Evolutionary conservation across 768 basidiomycete genomes (phyloP).

Genomic region (Amanita molliuscula): DNA sequence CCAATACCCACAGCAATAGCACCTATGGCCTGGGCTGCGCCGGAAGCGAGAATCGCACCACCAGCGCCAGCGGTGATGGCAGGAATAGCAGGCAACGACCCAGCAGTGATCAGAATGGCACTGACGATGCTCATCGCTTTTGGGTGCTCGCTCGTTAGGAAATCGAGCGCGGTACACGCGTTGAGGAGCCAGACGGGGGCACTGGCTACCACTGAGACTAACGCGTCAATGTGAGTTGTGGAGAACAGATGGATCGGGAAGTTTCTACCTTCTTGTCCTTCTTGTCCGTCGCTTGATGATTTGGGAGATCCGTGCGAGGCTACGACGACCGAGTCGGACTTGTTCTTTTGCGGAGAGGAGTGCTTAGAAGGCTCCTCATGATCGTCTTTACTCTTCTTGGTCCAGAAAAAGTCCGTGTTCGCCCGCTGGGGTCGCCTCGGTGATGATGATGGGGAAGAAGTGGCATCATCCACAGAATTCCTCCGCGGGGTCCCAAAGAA

Average conservation of each 20-base stretch:
- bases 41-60: conserved; percentile 61
- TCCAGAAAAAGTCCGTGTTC: conserved; percentile 16
- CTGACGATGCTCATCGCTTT: conserved; percentile 64
- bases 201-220: conserved; percentile 36
- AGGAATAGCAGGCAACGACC: conserved; percentile 64
- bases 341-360: conserved; percentile 18
- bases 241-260: conserved; percentile 1
- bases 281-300: conserved; percentile 11
- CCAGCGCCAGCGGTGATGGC: conserved; percentile 60
- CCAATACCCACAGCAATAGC: conserved; percentile 73
- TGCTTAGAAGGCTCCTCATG: conserved; percentile 15
- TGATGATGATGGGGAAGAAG: background rate
- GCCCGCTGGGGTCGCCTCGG: conserved; percentile 7
- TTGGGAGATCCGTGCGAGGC: conserved; percentile 1
- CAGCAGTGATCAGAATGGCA: conserved; percentile 72
- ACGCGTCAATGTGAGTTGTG: conserved; percentile 6
- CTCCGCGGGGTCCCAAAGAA: conserved; percentile 19
- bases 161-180: conserved; percentile 66
- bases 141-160: conserved; percentile 65
- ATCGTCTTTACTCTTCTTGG: conserved; percentile 16
- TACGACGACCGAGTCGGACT: conserved; percentile 13
- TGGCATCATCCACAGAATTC: conserved; percentile 16
- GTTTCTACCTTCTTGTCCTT: conserved; percentile 21
- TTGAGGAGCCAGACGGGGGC: conserved; percentile 73
- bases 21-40: conserved; percentile 69